Percentiles rank a stretch among this genome's conserved stretches.
Conservation (phyloP, 495 filamentous ascomycete genomes). For the Achaetomiella virescens region DNA sequence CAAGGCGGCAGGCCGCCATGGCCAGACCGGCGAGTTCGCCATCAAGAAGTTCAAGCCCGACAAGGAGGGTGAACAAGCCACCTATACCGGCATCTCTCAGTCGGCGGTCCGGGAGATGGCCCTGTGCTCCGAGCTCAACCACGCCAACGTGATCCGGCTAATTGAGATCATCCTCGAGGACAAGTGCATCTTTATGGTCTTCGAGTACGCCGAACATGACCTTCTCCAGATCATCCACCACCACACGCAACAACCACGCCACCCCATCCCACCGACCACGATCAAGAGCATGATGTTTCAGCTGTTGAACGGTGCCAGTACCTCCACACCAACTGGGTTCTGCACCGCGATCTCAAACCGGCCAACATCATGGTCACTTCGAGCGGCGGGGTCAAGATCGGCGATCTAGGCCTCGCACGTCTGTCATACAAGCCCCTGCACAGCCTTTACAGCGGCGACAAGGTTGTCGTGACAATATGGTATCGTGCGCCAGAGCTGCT, state of each 20-base stretch:
- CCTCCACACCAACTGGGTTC: conserved; percentile 92
- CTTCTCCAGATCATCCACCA: conserved; percentile 97
- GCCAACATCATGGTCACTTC: conserved; percentile 99
- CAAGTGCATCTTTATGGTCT: conserved; percentile 99
- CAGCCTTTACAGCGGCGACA: conserved; percentile 87
- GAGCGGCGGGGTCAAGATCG: conserved; percentile 81
- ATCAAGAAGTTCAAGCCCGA: conserved; percentile 99
- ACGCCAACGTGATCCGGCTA: conserved; percentile 83
- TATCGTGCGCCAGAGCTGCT: conserved; percentile 94
- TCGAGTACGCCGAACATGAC: conserved; percentile 97
- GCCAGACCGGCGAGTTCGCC: conserved; percentile 71
- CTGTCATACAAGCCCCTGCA: conserved; percentile 91
- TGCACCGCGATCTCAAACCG: conserved; percentile 94
- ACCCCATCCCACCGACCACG: conserved; percentile 79
- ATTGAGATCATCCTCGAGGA: conserved; percentile 97
- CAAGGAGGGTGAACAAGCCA: conserved; percentile 89
- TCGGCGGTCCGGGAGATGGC: conserved; percentile 97
- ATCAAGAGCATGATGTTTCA: conserved; percentile 93
- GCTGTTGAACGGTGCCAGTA: conserved; percentile 87
- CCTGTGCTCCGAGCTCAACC: conserved; percentile 87
- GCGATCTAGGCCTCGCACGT: conserved; percentile 85
- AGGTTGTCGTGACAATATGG: conserved; percentile 99
- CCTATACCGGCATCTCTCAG: conserved; percentile 97
- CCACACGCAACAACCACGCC: conserved; percentile 80
- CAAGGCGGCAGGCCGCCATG: conserved; percentile 79